Evolutionary conservation across 2,329 filamentous ascomycete genomes (phyloP), one percentile per base, ranked within the genome.

Genomic region (Nemania sp.): DNA sequence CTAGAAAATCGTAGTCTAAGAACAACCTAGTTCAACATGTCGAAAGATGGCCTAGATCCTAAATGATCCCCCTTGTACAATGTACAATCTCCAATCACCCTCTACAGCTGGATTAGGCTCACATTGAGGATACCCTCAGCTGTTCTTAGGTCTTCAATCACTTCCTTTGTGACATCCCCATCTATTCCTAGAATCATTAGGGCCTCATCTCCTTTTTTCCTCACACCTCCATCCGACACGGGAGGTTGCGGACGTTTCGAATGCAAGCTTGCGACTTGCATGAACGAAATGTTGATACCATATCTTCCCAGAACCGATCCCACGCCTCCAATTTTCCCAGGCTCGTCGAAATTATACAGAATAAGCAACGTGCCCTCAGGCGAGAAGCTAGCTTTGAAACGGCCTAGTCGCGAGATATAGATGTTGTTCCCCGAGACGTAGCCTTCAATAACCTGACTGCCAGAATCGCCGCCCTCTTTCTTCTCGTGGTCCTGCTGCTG

Each of bases 151-250:
- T 84, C 85, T 5, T 81, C 80, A 52, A 88, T 72, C 5, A 89
- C 83, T 38, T 88, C 85, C 62, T 85, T 85, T 0, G 85, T 86
- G 20, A 94, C 88, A 3, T 85, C 83, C 2, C 88, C 87, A 74
- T 92, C 89, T 10, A 95, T 88, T 0, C 92, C 91, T 58, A 95
- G 73, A 73, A 95, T 94, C 92, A 95, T 95, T 72, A 95, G 80
- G 10, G 93, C 92, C 80, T 95, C 93, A 51, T 89, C 88, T 56
- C 80, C 77, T 49, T 65, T 73, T 24, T 79, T 81, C 29, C 78
- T 80, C 29, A 18, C 53, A 13, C 76, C 73, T 11, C 59, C 65
- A 35, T 68, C 73, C 60, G 20, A 43, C 5, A 20, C 13, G 41
- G 57, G 49, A 3, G 26, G 27, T 35, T 49, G 57, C 10, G 26